Evolutionary conservation across 306 rosid genomes (phyloP), one percentile per base, ranked within the genome.

Genomic region (Alnus rubra): DNA sequence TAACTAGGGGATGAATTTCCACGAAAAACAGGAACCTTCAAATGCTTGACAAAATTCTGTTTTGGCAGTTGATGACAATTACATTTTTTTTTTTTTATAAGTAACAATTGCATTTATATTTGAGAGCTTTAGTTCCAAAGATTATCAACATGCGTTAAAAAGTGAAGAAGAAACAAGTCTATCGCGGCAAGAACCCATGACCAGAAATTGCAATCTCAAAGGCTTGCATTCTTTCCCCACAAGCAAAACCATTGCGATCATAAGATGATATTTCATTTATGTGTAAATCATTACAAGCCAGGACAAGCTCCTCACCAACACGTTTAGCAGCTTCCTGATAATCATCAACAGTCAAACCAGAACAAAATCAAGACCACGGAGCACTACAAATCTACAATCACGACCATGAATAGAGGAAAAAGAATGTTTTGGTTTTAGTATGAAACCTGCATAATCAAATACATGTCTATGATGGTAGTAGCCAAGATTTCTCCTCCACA

Each of bases 251-350:
- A 31, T 95, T 92, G 84, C 92, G 88, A 73, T 92, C 98, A 47
- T 92, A 95, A 44, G 77, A 80, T 33, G 94, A 92, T 81, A 95
- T 85, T 82, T 95, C 98, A 19, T 84, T 74, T 76, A 92, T 84
- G 31, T 86, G 79, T 18, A 90, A 93, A 78, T 85, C 91, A 78
- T 59, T 77, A 48, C 97, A 92, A n/a, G 89, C 86, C 81, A 87
- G 86, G 73, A 92, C 76, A 65, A 92, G 91, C 71, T 87, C 94
- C 83, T 92, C 91, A 53, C 98, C 94, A 74, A 91, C 94, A 49
- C 81, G 92, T 59, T 86, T 84, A 63, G 98, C 98, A 44, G 98
- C 95, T 82, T 91, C 97, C 98, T 92, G 59, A 37, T 28, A 42
- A 65, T 49, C 65, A 76, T 71, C 49, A 76, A 7, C 54, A 19